phyloP scores from a whole-genome alignment of 345 rosid genomes.

The Linum tenue region DNA sequence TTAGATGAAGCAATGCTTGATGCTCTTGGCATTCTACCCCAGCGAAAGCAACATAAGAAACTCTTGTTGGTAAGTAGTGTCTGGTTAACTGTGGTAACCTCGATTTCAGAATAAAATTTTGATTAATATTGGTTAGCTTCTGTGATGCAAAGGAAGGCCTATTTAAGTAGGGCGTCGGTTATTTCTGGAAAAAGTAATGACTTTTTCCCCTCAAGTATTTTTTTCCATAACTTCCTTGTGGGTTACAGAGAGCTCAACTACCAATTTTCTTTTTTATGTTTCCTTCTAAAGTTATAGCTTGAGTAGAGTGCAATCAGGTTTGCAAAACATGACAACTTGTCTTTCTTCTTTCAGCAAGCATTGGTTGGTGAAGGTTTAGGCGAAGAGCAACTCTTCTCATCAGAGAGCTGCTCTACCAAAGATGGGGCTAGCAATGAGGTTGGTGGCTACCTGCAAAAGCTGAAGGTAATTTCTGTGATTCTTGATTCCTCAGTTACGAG shows the following conservation, averaged over 20 bases:
- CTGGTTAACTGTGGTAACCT: not conserved
- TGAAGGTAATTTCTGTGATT: conserved; percentile 47
- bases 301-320: not conserved
- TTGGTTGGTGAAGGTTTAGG: conserved; percentile 88
- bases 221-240: not conserved
- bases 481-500: not conserved
- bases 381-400: conserved; percentile 84
- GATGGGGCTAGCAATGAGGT: conserved; percentile 53
- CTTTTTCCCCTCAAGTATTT: not conserved
- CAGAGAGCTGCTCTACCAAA: conserved; percentile 35
- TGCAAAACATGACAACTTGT: not conserved
- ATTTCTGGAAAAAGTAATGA: too few relatives aligned
- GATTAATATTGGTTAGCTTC: too few relatives aligned
- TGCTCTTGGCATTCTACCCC: conserved; percentile 97
- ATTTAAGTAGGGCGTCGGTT: too few relatives aligned
- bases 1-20: conserved; percentile 93
- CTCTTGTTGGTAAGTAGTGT: conserved; percentile 62
- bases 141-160: too few relatives aligned
- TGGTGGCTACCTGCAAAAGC: conserved; percentile 50
- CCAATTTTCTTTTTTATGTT: too few relatives aligned
- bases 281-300: not conserved
- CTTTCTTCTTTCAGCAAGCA: conserved; percentile 50
- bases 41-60: conserved; percentile 89
- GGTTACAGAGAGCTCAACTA: too few relatives aligned
- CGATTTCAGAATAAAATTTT: not conserved